Evolutionary conservation across 1,284 basidiomycete species (phyloP).

Genomic region (Pascua sp.): DNA sequence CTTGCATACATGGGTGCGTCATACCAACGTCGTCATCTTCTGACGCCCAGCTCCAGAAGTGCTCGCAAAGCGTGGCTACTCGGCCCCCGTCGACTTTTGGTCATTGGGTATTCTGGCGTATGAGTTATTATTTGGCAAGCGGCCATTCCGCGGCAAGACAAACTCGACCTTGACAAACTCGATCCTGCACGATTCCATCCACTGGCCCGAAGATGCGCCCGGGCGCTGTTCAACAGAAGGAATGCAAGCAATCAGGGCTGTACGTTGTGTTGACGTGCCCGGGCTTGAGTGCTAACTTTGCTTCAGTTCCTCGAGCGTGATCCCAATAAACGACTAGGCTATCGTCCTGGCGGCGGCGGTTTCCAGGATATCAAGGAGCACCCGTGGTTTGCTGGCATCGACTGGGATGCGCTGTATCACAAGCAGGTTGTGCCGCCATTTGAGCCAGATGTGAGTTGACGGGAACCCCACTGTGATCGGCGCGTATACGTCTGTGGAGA

Average conservation of each 20-base stretch:
- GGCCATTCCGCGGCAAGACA: slow-evolving; percentile 87
- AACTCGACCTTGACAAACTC: slow-evolving; percentile 84
- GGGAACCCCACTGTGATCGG: not conserved
- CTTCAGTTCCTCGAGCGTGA: slow-evolving; percentile 79
- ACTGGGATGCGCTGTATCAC: slow-evolving; percentile 78
- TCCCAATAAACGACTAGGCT: slow-evolving; percentile 73
- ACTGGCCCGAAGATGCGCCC: slow-evolving; percentile 49
- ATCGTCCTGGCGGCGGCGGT: slow-evolving; percentile 71
- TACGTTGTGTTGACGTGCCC: slow-evolving; percentile 23
- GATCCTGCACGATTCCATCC: slow-evolving; percentile 59
- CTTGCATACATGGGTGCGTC: slow-evolving; percentile 89
- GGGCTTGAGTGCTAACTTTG: slow-evolving; percentile 1
- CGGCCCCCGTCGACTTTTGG: slow-evolving; percentile 93
- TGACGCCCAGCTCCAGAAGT: slow-evolving; percentile 71
- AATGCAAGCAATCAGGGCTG: slow-evolving; percentile 45
- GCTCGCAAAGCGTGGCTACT: slow-evolving; percentile 66
- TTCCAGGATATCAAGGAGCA: slow-evolving; percentile 73
- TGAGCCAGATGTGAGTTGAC: slow-evolving; percentile 65
- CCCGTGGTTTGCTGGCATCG: slow-evolving; percentile 79
- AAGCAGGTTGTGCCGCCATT: slow-evolving; percentile 83
- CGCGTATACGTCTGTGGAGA: not conserved
- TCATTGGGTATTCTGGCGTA: slow-evolving; percentile 88
- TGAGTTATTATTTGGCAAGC: slow-evolving; percentile 83
- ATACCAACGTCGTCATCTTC: slow-evolving; percentile 1
- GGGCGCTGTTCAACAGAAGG: slow-evolving; percentile 43